A percentile compares a stretch with the other conserved stretches of the same genome.
Evolutionary conservation across 768 basidiomycete species (phyloP).

Genomic region (Rhodotorula diobovata): DNA sequence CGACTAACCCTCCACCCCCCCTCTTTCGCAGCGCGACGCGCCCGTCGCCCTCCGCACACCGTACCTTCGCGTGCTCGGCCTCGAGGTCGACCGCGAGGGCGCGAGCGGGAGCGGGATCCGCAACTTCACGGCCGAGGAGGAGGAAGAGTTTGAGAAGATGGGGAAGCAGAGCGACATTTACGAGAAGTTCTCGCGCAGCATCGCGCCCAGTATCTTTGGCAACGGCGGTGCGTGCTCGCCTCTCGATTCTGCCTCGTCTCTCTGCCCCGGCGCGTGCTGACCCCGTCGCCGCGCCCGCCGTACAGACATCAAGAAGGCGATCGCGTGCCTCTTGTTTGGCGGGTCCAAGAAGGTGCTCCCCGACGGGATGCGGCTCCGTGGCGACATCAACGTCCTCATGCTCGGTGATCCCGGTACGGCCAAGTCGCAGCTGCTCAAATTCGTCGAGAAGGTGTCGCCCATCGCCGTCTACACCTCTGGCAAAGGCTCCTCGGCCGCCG

Average conservation of each 20-base stretch:
- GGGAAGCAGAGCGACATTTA: slow-evolving; percentile 79
- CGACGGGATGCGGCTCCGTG: slow-evolving; percentile 92
- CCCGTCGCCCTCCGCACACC: slow-evolving; percentile 86
- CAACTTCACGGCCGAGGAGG: slow-evolving; percentile 84
- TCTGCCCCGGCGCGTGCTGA: background rate
- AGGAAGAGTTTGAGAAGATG: slow-evolving; percentile 90
- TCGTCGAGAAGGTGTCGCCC: slow-evolving; percentile 96
- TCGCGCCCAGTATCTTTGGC: slow-evolving; percentile 95
- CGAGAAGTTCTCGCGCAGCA: slow-evolving; percentile 86
- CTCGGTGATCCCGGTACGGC: slow-evolving; percentile 98
- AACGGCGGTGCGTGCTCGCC: slow-evolving; percentile 73
- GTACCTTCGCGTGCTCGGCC: slow-evolving; percentile 85
- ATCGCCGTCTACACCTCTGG: slow-evolving; percentile 98
- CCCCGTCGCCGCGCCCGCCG: background rate
- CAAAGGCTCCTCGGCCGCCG: slow-evolving; percentile 96
- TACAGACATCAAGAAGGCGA: slow-evolving; percentile 94
- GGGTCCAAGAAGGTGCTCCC: slow-evolving; percentile 95
- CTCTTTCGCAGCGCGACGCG: slow-evolving; percentile 53
- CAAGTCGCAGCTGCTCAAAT: slow-evolving; percentile 95
- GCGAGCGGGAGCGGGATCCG: slow-evolving; percentile 59
- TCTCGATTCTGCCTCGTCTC: background rate
- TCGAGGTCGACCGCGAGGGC: slow-evolving; percentile 79
- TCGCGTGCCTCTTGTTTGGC: slow-evolving; percentile 90
- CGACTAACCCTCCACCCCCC: too few relatives aligned
- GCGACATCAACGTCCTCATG: slow-evolving; percentile 94